These are phyloP conservation scores for Pythium diclinum DNA, from an alignment of 352 stramenopile species.

Conservation along the genomic window DNA sequence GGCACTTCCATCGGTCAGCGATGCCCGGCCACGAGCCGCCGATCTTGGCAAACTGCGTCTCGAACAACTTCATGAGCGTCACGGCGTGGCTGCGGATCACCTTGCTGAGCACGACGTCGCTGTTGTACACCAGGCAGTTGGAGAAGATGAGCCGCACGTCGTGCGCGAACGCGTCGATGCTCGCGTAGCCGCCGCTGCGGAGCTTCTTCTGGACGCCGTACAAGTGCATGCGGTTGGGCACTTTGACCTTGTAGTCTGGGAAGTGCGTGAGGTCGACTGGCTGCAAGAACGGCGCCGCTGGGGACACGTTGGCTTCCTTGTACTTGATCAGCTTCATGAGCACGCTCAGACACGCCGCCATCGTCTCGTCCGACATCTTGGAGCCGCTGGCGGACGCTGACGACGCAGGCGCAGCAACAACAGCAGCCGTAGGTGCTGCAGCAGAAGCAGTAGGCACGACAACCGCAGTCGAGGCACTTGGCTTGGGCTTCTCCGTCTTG, in stretches of 20 bases:
- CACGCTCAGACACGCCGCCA: constrained; percentile 52
- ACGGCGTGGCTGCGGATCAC: constrained; percentile 82
- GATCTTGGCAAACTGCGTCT: constrained; percentile 67
- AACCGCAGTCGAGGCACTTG: neutral
- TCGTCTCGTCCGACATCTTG: constrained; percentile 59
- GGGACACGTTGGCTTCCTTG: constrained; percentile 70
- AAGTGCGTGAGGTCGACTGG: constrained; percentile 81
- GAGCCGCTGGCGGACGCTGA: constrained; percentile 3
- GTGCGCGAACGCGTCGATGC: constrained; percentile 61
- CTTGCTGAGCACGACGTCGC: constrained; percentile 78
- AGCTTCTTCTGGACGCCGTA: constrained; percentile 86
- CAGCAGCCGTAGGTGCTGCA: neutral
- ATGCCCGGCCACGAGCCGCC: constrained; percentile 64
- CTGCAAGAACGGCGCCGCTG: constrained; percentile 75
- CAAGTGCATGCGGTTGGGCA: constrained; percentile 81
- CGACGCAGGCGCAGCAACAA: neutral
- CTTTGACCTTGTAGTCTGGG: constrained; percentile 82
- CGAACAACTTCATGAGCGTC: constrained; percentile 83
- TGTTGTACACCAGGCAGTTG: constrained; percentile 89
- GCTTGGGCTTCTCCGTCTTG: neutral
- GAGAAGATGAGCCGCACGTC: constrained; percentile 84
- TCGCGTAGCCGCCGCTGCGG: constrained; percentile 61
- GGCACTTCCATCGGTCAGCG: constrained; percentile 77
- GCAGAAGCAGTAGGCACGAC: neutral
- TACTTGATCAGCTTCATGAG: constrained; percentile 87